These are phyloP conservation scores for Phytophthora pluvialis DNA, from an alignment of 352 stramenopile genomes.

Conservation along the genomic window DNA sequence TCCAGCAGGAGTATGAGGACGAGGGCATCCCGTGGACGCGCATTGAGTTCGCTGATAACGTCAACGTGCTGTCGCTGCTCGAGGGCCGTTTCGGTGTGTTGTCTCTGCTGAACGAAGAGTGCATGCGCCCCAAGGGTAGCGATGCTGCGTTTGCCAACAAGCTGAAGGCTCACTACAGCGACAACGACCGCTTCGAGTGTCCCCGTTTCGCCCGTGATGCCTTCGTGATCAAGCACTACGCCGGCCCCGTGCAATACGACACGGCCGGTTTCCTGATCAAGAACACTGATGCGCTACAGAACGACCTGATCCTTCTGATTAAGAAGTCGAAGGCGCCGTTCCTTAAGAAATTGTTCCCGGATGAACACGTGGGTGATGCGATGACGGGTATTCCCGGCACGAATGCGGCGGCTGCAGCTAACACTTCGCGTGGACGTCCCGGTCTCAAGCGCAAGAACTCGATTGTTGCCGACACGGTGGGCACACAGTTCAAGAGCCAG, in stretches of 20 bases:
- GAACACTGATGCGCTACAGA: slow-evolving; percentile 96
- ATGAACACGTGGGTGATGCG: slow-evolving; percentile 62
- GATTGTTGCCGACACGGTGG: slow-evolving; percentile 84
- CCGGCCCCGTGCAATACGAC: slow-evolving; percentile 96
- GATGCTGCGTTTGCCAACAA: slow-evolving; percentile 90
- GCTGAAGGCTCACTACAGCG: slow-evolving; percentile 87
- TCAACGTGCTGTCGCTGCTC: slow-evolving; percentile 90
- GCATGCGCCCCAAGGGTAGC: slow-evolving; percentile 88
- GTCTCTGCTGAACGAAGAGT: slow-evolving; percentile 94
- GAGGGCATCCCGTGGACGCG: slow-evolving; percentile 94
- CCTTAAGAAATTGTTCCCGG: slow-evolving; percentile 80
- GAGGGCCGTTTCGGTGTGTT: slow-evolving; percentile 91
- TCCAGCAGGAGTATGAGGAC: slow-evolving; percentile 96
- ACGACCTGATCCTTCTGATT: slow-evolving; percentile 90
- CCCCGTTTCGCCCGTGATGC: slow-evolving; percentile 83
- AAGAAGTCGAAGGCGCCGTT: slow-evolving; percentile 75
- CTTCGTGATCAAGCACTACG: slow-evolving; percentile 97
- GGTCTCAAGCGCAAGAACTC: slow-evolving; percentile 80
- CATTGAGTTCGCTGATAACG: slow-evolving; percentile 94
- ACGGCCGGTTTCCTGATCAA: slow-evolving; percentile 95
- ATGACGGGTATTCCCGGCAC: slow-evolving; percentile 50
- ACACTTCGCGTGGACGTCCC: slow-evolving; percentile 33
- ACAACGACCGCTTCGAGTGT: slow-evolving; percentile 89
- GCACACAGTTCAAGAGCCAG: slow-evolving; percentile 94
- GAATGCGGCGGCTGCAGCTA: slow-evolving; percentile 20